Conservation (phyloP, 345 rosid species). For the Hibiscus mutabilis region DNA sequence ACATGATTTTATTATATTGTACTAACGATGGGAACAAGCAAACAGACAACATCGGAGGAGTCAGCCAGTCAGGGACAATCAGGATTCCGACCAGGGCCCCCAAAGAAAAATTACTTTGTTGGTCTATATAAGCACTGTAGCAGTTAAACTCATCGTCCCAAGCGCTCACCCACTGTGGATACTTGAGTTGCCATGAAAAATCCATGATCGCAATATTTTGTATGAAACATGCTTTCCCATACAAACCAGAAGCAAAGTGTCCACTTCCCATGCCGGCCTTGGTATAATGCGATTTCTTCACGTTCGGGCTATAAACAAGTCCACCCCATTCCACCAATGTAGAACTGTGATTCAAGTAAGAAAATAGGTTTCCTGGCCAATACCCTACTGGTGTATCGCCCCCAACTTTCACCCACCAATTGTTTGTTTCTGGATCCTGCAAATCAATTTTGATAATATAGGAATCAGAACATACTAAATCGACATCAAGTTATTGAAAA, state of each 20-base stretch:
- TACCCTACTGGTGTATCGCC: slow-evolving; percentile 20
- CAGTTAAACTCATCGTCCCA: not conserved
- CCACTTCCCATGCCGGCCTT: slow-evolving; percentile 47
- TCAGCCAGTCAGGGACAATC: not conserved
- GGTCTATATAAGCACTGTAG: not conserved
- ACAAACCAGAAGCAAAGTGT: not conserved
- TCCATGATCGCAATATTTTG: not conserved
- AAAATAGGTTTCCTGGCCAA: slow-evolving; percentile 34
- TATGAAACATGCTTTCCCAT: not conserved
- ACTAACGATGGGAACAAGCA: too few relatives aligned
- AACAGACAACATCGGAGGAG: not conserved
- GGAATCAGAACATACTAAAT: not conserved
- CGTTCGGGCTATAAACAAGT: slow-evolving; percentile 35
- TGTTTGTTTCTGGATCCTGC: slow-evolving; percentile 34
- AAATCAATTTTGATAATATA: not conserved
- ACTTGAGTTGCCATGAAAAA: not conserved
- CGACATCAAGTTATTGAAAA: not conserved
- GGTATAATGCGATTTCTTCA: slow-evolving; percentile 39
- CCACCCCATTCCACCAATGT: slow-evolving; percentile 53
- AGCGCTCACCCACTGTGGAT: not conserved
- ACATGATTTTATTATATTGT: too few relatives aligned
- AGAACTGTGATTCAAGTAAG: slow-evolving; percentile 23
- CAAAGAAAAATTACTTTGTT: not conserved
- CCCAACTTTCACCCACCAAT: slow-evolving; percentile 43
- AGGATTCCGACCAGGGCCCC: not conserved